A percentile compares a stretch with the other conserved stretches of the same genome.
These are phyloP conservation scores for Barnettozyma botsteinii DNA, from an alignment of 805 yeast species.

Conservation along the genomic window DNA sequence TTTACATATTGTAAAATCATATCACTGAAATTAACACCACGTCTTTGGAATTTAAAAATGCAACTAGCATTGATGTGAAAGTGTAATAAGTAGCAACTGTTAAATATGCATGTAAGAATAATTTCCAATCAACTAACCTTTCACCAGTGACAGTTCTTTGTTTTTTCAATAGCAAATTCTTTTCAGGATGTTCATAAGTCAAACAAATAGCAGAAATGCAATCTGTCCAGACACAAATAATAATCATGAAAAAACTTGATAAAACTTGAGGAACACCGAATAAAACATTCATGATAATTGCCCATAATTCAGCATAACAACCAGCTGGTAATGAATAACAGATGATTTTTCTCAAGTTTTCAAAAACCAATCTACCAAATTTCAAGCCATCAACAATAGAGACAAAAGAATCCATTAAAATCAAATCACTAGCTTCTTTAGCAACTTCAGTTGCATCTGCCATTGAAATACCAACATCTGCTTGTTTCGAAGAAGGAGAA, in stretches of 20 bases:
- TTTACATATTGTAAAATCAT: conserved; percentile 32
- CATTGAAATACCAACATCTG: conserved; percentile 81
- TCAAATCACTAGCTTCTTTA: conserved; percentile 23
- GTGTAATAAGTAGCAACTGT: conserved; percentile 37
- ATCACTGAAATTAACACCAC: conserved; percentile 31
- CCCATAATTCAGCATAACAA: conserved; percentile 45
- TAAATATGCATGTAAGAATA: conserved; percentile 39
- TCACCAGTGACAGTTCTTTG: conserved; percentile 41
- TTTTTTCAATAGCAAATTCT: conserved; percentile 34
- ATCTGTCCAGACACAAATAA: conserved; percentile 45
- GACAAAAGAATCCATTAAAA: conserved; percentile 21
- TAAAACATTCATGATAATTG: conserved; percentile 40
- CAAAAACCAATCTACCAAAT: conserved; percentile 42
- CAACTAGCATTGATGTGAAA: conserved; percentile 36
- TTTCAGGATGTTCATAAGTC: conserved; percentile 40
- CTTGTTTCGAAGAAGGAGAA: conserved; percentile 80
- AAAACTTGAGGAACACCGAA: conserved; percentile 45
- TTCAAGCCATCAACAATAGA: conserved; percentile 35
- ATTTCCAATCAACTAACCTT: conserved; percentile 33
- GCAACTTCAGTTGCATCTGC: conserved; percentile 29
- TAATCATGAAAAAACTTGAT: conserved; percentile 45
- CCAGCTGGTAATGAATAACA: conserved; percentile 50
- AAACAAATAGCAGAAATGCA: conserved; percentile 39
- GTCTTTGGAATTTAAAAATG: conserved; percentile 33
- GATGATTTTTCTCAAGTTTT: conserved; percentile 42